phyloP scores from a whole-genome alignment of 331 rosid genomes.

The Stylosanthes scabra region DNA sequence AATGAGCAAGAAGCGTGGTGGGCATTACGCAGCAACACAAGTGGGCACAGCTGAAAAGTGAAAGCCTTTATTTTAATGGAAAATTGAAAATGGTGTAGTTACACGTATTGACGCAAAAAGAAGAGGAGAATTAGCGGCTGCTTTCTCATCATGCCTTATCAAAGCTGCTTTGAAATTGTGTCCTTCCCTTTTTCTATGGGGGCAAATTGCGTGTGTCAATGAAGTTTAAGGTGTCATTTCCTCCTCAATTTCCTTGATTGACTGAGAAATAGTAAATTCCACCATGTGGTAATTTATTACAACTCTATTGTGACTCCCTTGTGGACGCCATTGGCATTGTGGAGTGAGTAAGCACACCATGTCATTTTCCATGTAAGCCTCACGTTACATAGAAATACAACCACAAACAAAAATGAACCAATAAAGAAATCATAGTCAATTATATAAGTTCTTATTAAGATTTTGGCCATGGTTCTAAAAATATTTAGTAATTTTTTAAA shows the following conservation, averaged over 20 bases:
- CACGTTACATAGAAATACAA: background rate
- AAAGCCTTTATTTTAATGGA: background rate
- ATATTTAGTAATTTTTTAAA: too few species aligned
- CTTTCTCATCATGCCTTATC: conserved; percentile 3
- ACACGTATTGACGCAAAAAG: conserved; percentile 24
- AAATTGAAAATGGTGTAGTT: conserved; percentile 5
- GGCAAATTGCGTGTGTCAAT: conserved; percentile 11
- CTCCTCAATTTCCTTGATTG: background rate
- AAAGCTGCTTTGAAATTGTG: conserved; percentile 26
- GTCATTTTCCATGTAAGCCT: conserved; percentile 17
- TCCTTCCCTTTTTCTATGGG: conserved; percentile 23
- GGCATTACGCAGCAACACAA: background rate
- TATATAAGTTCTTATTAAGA: too few species aligned
- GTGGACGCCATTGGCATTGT: background rate
- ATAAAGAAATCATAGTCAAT: too few species aligned
- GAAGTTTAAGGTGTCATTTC: background rate
- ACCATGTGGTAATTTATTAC: background rate
- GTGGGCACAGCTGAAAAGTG: background rate
- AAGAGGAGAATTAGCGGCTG: background rate
- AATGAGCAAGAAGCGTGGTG: background rate
- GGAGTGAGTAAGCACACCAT: background rate
- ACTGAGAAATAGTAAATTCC: too few species aligned
- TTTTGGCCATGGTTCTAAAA: too few species aligned
- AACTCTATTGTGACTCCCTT: background rate
- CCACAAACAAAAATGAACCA: background rate